Conservation (phyloP, 179 eudicot genomes). For the Amaranthus tricolor region DNA sequence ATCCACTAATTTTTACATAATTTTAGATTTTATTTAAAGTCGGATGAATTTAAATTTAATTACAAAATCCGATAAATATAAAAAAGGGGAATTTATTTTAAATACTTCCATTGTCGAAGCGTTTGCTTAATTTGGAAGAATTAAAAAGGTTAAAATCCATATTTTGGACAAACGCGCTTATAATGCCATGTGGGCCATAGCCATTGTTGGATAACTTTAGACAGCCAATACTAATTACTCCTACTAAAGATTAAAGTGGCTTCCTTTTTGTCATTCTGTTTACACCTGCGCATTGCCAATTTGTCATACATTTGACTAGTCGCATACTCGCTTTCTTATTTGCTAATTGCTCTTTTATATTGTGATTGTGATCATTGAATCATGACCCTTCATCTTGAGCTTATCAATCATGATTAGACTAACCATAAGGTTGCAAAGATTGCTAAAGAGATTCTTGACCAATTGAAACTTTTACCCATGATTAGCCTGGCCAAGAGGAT, state of each 20-base stretch:
- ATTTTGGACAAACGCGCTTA: slow-evolving; percentile 24
- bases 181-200: slow-evolving; percentile 14
- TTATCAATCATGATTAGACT: slow-evolving; percentile 1
- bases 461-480: neutral
- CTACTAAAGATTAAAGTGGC: slow-evolving; percentile 9
- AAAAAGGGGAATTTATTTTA: no score
- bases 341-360: slow-evolving; percentile 11
- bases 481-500: no score
- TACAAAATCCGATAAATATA: no score
- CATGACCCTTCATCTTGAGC: slow-evolving; percentile 1
- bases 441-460: neutral
- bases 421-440: slow-evolving; percentile 11
- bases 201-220: slow-evolving; percentile 22
- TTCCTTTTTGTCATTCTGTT: slow-evolving; percentile 25
- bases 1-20: no score
- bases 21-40: no score
- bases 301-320: slow-evolving; percentile 25
- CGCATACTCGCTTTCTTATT: neutral
- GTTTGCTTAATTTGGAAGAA: slow-evolving; percentile 36
- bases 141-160: slow-evolving; percentile 26
- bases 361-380: neutral
- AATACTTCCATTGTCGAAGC: neutral
- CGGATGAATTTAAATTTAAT: no score
- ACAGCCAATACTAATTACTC: slow-evolving; percentile 7
- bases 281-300: slow-evolving; percentile 13